Conservation (phyloP, 2,329 filamentous ascomycete species). For the Paracoccidioides lutzii region DNA sequence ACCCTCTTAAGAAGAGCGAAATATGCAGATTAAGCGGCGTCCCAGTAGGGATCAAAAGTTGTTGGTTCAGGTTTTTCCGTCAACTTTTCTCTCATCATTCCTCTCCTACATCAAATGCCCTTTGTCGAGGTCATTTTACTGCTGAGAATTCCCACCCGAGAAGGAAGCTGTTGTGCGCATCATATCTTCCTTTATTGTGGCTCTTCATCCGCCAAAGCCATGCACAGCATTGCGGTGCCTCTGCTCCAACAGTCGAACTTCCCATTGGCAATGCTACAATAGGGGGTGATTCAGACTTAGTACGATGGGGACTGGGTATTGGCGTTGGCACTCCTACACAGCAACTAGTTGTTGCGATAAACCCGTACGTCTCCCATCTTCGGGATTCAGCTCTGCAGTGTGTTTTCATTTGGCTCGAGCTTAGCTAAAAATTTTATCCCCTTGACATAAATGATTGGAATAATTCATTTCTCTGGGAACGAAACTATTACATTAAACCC, state of each 20-base stretch:
- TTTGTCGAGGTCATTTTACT: not conserved
- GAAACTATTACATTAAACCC: slow-evolving; percentile 4
- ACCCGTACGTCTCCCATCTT: slow-evolving; percentile 1
- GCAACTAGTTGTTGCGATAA: slow-evolving; percentile 1
- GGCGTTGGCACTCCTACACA: slow-evolving; percentile 6
- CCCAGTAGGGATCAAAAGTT: not conserved
- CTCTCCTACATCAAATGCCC: not conserved
- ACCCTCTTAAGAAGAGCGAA: not conserved
- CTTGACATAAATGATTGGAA: slow-evolving; percentile 7
- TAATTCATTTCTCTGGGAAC: slow-evolving; percentile 3
- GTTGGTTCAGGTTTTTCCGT: not conserved
- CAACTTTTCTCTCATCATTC: not conserved
- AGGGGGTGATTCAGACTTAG: not conserved
- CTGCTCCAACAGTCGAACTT: slow-evolving; percentile 2
- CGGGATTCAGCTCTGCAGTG: not conserved
- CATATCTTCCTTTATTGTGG: not conserved
- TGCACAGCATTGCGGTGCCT: not conserved
- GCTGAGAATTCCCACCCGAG: not conserved
- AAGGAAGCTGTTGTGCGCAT: not conserved
- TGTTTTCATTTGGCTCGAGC: not conserved
- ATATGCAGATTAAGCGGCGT: not conserved
- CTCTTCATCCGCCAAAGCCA: not conserved
- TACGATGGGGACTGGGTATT: slow-evolving; percentile 5
- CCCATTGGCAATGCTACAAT: slow-evolving; percentile 2
- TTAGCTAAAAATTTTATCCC: not conserved